Evolutionary conservation across 352 stramenopile species (phyloP).

Genomic region (Bremia lactucae): DNA sequence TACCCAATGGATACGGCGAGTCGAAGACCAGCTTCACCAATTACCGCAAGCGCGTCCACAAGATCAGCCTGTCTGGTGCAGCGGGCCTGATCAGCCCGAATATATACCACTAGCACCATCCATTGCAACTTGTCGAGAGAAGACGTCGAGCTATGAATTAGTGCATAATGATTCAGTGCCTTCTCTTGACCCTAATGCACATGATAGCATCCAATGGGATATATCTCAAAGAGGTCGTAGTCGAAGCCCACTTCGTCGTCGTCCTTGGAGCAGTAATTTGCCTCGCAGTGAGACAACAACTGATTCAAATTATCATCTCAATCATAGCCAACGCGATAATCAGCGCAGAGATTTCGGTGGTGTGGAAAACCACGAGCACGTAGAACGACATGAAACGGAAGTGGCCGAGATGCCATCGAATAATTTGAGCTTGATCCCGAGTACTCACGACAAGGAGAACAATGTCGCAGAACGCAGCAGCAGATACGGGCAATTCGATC

Average conservation of each 20-base stretch:
- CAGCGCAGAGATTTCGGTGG: not conserved
- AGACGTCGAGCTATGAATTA: slow-evolving; percentile 20
- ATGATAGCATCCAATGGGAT: slow-evolving; percentile 12
- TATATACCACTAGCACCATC: not conserved
- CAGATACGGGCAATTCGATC: slow-evolving; percentile 2
- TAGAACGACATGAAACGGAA: no score
- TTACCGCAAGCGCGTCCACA: slow-evolving; percentile 4
- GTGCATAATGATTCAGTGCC: slow-evolving; percentile 5
- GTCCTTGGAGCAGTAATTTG: not conserved
- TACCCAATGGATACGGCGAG: slow-evolving; percentile 12
- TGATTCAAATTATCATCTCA: slow-evolving; percentile 3
- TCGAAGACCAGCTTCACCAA: slow-evolving; percentile 23
- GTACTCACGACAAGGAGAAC: not conserved
- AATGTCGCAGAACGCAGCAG: slow-evolving; percentile 1
- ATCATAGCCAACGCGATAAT: slow-evolving; percentile 1
- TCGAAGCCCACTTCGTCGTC: slow-evolving; percentile 17
- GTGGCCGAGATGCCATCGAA: no score
- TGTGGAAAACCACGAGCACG: not conserved
- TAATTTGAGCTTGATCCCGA: no score
- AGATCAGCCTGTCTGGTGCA: no score
- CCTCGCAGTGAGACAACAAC: not conserved
- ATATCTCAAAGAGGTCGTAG: slow-evolving; percentile 9
- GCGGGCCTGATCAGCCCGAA: slow-evolving; percentile 1
- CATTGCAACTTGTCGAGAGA: slow-evolving; percentile 8
- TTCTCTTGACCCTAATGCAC: slow-evolving; percentile 5